Conservation (phyloP, 2,329 filamentous ascomycete genomes). For the Dactylellina drechsleri region DNA sequence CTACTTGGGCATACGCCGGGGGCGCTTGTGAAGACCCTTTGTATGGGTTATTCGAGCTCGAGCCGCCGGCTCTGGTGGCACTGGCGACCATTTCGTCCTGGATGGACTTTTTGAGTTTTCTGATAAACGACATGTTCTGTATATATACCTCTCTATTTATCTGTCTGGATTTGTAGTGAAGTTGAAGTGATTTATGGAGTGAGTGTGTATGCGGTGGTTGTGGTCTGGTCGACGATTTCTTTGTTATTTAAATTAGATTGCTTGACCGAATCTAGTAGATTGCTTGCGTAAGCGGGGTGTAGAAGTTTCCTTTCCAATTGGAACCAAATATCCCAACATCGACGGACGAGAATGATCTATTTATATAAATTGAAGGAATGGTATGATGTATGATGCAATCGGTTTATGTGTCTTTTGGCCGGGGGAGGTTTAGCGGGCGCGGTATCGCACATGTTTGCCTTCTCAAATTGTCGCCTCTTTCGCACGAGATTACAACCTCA, state of each 20-base stretch:
- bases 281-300: too few relatives aligned
- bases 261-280: not conserved
- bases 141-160: too few relatives aligned
- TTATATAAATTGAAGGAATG: too few relatives aligned
- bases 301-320: not conserved
- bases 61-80: slow-evolving; percentile 11
- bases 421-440: not conserved
- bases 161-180: not conserved
- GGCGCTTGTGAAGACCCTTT: slow-evolving; percentile 9
- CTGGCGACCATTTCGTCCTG: slow-evolving; percentile 17
- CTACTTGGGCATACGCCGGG: slow-evolving; percentile 30
- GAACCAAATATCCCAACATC: not conserved
- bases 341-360: too few relatives aligned
- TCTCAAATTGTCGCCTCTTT: slow-evolving; percentile 9
- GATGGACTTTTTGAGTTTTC: slow-evolving; percentile 31
- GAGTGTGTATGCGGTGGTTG: not conserved
- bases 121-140: slow-evolving; percentile 41
- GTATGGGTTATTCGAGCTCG: slow-evolving; percentile 30
- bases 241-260: not conserved
- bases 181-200: not conserved
- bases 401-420: not conserved
- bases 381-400: not conserved
- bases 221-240: not conserved
- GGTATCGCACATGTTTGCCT: slow-evolving; percentile 6
- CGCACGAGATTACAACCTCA: too few relatives aligned